phyloP scores from a whole-genome alignment of 805 yeast species.

The Saccharomycopsis microspora region DNA sequence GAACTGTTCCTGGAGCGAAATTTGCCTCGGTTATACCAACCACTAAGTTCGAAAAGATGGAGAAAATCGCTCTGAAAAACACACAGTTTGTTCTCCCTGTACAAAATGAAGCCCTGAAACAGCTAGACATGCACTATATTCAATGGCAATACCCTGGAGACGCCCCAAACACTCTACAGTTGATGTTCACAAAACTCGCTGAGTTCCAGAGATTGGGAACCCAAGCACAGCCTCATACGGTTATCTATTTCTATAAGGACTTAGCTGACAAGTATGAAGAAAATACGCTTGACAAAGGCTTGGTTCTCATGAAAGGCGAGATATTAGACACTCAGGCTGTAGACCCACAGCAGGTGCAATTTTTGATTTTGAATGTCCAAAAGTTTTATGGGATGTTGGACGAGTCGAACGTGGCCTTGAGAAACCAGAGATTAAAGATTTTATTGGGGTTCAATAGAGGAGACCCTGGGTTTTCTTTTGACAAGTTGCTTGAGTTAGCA shows the following conservation, averaged over 20 bases:
- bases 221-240: conserved; percentile 11
- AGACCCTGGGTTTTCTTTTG: conserved; percentile 8
- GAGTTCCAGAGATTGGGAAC: conserved; percentile 11
- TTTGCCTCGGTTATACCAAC: conserved; percentile 4
- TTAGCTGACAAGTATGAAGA: not conserved
- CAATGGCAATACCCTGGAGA: conserved; percentile 13
- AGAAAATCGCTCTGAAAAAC: conserved; percentile 2
- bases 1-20: not conserved
- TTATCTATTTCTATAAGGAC: conserved; percentile 13
- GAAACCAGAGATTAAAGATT: conserved; percentile 9
- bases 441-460: conserved; percentile 11
- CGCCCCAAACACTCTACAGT: conserved; percentile 5
- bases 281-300: conserved; percentile 5
- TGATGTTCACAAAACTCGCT: conserved; percentile 6
- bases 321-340: conserved; percentile 6
- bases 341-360: conserved; percentile 6
- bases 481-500: conserved; percentile 11
- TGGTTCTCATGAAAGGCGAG: conserved; percentile 16
- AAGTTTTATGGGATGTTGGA: conserved; percentile 16
- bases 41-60: conserved; percentile 1
- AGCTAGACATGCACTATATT: conserved; percentile 14
- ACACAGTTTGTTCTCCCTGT: conserved; percentile 13
- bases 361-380: conserved; percentile 13
- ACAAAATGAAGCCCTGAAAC: conserved; percentile 7
- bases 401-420: not conserved